Conservation (phyloP, 805 yeast genomes). For the Yarrowia deformans region DNA sequence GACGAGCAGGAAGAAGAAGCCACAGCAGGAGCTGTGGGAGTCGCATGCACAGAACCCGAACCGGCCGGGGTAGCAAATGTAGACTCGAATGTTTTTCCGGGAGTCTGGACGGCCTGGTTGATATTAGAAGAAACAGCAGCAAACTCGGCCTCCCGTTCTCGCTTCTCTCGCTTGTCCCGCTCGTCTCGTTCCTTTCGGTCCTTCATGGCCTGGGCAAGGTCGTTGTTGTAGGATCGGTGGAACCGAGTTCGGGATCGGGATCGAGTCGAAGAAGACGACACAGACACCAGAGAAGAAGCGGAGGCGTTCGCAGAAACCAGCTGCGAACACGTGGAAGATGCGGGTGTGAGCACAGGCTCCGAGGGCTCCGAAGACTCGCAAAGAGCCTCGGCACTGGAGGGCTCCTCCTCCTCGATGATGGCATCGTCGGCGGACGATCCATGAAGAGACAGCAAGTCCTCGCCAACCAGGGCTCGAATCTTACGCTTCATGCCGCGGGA, state of each 20-base stretch:
- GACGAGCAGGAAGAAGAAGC: not conserved
- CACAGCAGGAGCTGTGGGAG: slow-evolving; percentile 20
- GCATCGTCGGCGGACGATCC: slow-evolving; percentile 41
- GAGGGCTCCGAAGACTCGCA: slow-evolving; percentile 10
- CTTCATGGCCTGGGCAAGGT: slow-evolving; percentile 38
- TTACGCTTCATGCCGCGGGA: slow-evolving; percentile 40
- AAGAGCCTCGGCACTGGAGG: slow-evolving; percentile 14
- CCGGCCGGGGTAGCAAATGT: slow-evolving; percentile 26
- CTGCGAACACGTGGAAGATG: slow-evolving; percentile 35
- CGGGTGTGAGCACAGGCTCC: slow-evolving; percentile 25
- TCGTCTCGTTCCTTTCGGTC: slow-evolving; percentile 36
- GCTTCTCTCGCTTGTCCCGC: slow-evolving; percentile 26
- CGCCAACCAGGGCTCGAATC: slow-evolving; percentile 37
- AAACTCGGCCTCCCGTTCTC: slow-evolving; percentile 19
- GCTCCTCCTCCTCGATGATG: slow-evolving; percentile 46
- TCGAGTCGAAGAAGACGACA: slow-evolving; percentile 37
- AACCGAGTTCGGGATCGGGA: slow-evolving; percentile 41
- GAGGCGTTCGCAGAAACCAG: slow-evolving; percentile 42
- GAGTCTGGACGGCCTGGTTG: slow-evolving; percentile 3
- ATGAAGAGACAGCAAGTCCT: slow-evolving; percentile 28
- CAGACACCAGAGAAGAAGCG: slow-evolving; percentile 40
- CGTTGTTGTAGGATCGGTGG: slow-evolving; percentile 41
- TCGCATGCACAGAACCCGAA: slow-evolving; percentile 29
- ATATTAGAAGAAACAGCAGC: no score
- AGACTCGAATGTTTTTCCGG: slow-evolving; percentile 6